Evolutionary conservation across 1,139 yeast species (phyloP).

Genomic region (Ogataea hybrid): DNA sequence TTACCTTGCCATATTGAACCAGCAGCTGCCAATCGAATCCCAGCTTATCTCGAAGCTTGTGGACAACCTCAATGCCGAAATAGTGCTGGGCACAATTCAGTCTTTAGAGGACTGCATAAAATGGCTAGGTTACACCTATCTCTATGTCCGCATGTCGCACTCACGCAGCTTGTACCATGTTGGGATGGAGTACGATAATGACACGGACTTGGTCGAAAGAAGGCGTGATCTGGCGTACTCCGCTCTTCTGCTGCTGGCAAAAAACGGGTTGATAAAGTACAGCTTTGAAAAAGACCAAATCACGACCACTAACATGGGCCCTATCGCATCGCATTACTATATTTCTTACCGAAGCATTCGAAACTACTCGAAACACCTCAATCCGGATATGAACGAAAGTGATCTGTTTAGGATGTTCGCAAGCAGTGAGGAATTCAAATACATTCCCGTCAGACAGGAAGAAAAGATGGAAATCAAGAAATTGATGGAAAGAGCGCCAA

Average conservation of each 20-base stretch:
- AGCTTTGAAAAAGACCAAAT: constrained; percentile 47
- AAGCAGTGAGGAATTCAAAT: constrained; percentile 79
- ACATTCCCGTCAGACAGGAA: constrained; percentile 81
- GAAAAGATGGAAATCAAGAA: constrained; percentile 77
- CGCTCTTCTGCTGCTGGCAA: constrained; percentile 59
- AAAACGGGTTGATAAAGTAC: constrained; percentile 58
- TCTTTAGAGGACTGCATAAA: constrained; percentile 63
- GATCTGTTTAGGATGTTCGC: constrained; percentile 80
- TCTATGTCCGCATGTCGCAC: constrained; percentile 74
- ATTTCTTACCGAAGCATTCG: constrained; percentile 71
- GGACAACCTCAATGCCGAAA: constrained; percentile 83
- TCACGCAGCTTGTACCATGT: constrained; percentile 77
- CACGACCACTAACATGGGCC: constrained; percentile 72
- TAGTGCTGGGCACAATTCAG: constrained; percentile 68
- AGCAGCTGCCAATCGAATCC: constrained; percentile 90
- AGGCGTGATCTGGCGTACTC: constrained; percentile 73
- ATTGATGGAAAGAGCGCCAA: constrained; percentile 73
- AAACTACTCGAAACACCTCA: constrained; percentile 57
- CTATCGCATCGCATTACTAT: constrained; percentile 84
- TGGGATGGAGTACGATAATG: constrained; percentile 62
- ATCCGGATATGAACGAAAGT: constrained; percentile 63
- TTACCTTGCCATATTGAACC: constrained; percentile 83
- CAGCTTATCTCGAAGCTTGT: constrained; percentile 70
- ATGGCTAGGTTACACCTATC: constrained; percentile 81
- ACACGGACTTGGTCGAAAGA: constrained; percentile 46